phyloP scores from a whole-genome alignment of 2,329 filamentous ascomycete species.

The Phialocephala subalpina region DNA sequence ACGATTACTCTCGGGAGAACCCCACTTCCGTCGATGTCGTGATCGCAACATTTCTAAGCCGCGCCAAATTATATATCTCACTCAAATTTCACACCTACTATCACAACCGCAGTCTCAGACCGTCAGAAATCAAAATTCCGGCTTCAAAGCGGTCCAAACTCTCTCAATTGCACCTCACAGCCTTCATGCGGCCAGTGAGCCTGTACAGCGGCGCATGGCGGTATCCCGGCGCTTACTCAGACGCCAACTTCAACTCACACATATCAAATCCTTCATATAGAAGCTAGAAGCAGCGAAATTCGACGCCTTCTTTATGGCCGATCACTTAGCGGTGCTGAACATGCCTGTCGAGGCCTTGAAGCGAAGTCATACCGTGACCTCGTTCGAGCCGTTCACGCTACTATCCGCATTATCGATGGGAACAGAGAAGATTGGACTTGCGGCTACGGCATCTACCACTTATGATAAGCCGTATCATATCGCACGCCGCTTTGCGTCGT shows the following conservation, averaged over 20 bases:
- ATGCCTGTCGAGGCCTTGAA: conserved; percentile 65
- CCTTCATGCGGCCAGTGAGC: conserved; percentile 63
- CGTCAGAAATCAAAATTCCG: too few species aligned
- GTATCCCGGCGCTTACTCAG: conserved; percentile 69
- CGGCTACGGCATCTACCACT: conserved; percentile 70
- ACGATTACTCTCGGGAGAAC: too few species aligned
- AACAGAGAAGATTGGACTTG: conserved; percentile 70
- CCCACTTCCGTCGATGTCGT: too few species aligned
- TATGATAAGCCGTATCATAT: conserved; percentile 75
- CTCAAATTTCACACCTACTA: too few species aligned
- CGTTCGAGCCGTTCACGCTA: conserved; percentile 69
- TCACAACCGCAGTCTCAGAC: too few species aligned
- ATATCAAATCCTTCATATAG: conserved; percentile 67
- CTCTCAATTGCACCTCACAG: conserved; percentile 61
- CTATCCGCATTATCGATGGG: conserved; percentile 72
- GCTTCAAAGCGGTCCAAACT: too few species aligned
- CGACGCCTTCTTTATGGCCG: conserved; percentile 71
- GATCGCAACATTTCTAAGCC: too few species aligned
- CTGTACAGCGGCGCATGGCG: conserved; percentile 60
- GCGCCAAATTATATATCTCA: too few species aligned
- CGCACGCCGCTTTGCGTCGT: conserved; percentile 67
- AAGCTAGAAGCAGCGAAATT: conserved; percentile 67
- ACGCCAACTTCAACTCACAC: conserved; percentile 65
- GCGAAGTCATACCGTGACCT: conserved; percentile 67
- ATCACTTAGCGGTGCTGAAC: conserved; percentile 65